Conservation (phyloP, 2,329 filamentous ascomycete genomes). For the Sporothrix inflata region DNA sequence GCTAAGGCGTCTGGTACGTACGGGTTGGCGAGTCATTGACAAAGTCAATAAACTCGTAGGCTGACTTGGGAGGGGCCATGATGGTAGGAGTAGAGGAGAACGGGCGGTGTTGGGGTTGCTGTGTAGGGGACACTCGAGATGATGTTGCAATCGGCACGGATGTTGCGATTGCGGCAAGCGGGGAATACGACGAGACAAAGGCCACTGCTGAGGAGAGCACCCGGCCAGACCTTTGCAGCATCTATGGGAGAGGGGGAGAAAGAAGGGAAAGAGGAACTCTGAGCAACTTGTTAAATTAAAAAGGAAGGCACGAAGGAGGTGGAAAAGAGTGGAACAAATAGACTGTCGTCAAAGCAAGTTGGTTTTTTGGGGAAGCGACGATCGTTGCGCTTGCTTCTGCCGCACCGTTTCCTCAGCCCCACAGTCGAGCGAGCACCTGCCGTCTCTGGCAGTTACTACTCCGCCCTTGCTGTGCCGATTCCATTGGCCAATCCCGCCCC, state of each 20-base stretch:
- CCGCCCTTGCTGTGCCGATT: neutral
- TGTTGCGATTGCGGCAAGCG: neutral
- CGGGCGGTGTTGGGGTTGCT: constrained; percentile 15
- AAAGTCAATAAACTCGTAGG: constrained; percentile 87
- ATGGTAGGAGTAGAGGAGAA: constrained; percentile 37
- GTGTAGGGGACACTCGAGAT: neutral
- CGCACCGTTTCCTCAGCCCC: too few relatives aligned
- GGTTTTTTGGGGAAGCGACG: neutral
- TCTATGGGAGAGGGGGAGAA: constrained; percentile 5
- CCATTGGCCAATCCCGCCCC: neutral
- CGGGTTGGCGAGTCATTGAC: constrained; percentile 93
- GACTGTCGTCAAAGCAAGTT: neutral
- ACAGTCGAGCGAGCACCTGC: constrained; percentile 11
- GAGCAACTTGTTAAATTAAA: neutral
- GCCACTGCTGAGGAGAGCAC: constrained; percentile 26
- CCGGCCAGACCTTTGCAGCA: constrained; percentile 24
- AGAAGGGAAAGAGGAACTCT: neutral
- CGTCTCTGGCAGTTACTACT: constrained; percentile 8
- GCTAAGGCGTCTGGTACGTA: constrained; percentile 49
- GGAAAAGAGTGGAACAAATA: neutral
- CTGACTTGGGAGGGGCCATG: constrained; percentile 61
- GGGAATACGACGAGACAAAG: constrained; percentile 15
- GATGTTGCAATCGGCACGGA: neutral
- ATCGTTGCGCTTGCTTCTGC: neutral
- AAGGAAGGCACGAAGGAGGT: neutral